Evolutionary conservation across 148 eudicot species (phyloP), one percentile per base, ranked within the genome.

Genomic region (Camellia sinensis): DNA sequence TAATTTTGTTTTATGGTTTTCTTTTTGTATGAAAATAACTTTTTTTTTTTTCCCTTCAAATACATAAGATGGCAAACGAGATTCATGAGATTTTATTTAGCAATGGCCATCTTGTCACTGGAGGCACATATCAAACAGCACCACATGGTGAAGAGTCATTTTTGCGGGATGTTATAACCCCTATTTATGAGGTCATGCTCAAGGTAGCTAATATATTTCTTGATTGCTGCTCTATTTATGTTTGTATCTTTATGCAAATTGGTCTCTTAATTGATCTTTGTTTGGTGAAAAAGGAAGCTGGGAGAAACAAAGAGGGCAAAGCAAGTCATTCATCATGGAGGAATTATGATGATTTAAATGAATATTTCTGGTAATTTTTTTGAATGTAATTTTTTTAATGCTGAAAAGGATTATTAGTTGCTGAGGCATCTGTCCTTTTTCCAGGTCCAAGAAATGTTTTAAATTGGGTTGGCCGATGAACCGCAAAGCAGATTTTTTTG

Each of bases 241-340:
- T 68, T 80, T 44, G 18, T 45, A 1, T 78, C 50, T 6, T 17
- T 37, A 45, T 71, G 44, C 54, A 68, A 70, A 40, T 71, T 52
- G 14, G 56, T 71, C 3, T 41, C 73, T 52, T 63, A 69, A 74
- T 59, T 79, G 75, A 73, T 69, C 7, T 71, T 54, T 44, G 18
- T 79, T 78, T 41, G 71, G 77, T 78, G 53, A 65, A 63, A 82
- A 83, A 94, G 98, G 99, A 93, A 94, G 93, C 87, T 46, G 88
- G 78, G 87, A 92, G 89, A 87, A 92, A 91, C 67, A 87, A 82
- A 87, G 86, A 83, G 71, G 99, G 99, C 85, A 96, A 87, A 86
- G 92, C 97, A 82, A 96, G 99, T 78, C 99, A 96, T 87, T 92
- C 99, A 78, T 89, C 94, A 69, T 94, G 98, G 99, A 92, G 99